Evolutionary conservation across 176 grass and related monocot species (phyloP).

Genomic region (Bromus sterilis): DNA sequence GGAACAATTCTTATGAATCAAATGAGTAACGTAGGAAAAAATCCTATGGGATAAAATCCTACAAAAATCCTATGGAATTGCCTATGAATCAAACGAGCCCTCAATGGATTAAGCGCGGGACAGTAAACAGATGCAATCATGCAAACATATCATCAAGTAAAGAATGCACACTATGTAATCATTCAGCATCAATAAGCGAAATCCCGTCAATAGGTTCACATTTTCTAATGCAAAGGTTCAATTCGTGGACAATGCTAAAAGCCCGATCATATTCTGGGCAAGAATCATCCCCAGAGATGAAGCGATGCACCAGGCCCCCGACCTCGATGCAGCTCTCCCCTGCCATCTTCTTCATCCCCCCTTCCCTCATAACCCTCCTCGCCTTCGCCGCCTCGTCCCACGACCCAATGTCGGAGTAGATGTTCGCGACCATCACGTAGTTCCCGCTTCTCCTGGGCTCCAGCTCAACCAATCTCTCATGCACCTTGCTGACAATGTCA

Average conservation of each 20-base stretch:
- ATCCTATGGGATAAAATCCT: too few relatives aligned
- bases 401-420: constrained; percentile 34
- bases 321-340: constrained; percentile 55
- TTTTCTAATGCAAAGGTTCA: constrained; percentile 37
- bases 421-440: constrained; percentile 39
- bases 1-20: too few relatives aligned
- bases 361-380: constrained; percentile 47
- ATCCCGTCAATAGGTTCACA: not conserved
- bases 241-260: constrained; percentile 11
- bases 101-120: not conserved
- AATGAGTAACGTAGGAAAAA: too few relatives aligned
- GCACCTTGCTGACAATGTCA: constrained; percentile 31
- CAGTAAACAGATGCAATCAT: not conserved
- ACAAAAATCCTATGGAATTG: too few relatives aligned
- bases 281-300: constrained; percentile 35
- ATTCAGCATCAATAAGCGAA: not conserved
- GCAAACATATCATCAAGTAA: not conserved
- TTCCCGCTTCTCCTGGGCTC: constrained; percentile 49
- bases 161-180: not conserved
- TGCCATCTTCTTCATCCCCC: constrained; percentile 46
- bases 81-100: too few relatives aligned
- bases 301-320: not conserved
- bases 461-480: constrained; percentile 34
- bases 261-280: constrained; percentile 22
- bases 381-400: constrained; percentile 45